Base-by-base conservation (phyloP, 805 yeast genomes). In the Brettanomyces naardenensis region DNA sequence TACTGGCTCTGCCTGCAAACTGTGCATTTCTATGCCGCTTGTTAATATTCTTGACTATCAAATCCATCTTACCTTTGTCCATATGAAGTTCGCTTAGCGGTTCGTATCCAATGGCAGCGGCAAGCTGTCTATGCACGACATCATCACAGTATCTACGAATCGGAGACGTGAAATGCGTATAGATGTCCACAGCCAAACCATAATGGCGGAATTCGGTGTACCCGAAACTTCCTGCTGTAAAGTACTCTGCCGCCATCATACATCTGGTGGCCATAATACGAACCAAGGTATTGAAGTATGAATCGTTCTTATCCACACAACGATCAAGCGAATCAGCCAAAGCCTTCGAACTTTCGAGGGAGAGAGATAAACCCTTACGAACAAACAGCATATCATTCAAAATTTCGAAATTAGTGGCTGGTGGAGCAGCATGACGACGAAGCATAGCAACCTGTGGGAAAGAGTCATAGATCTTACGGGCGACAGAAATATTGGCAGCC, bases 191-290 rank as follows among this genome's bases (percentile, higher is more conserved):
- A 3, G 99, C 99, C 45, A 92, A 71, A 59, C 99, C 99, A 60
- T 92, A 92, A 69, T 92, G 99, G 44, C 81, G 77, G 68, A 86
- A 92, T 46, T 92, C 98, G 11, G 94, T 78, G 54, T 87, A 86
- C 7, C 95, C 84, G 53, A 71, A 86, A 13, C 83, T 78, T 6
- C 99, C 97, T 0, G 95, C 76, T 9, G 94, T 79, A 65, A 92
- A 92, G 56, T 92, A 92, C 57, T 90, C 97, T 2, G 99, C 99
- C 2, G 98, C 95, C 83, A 88, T 86, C 98, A 92, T 92, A 63
- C 97, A 90, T 52, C 99, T 74, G 0, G 99, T 92, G 6, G 97
- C 92, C 95, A 92, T 82, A 47, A 92, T 92, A 60, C 99, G 79
- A 5, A 90, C 69, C 50, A 92, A 69, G 0, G 97, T 92, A 61